Evolutionary conservation across 306 rosid species (phyloP).

Genomic region (Biancaea sappan): DNA sequence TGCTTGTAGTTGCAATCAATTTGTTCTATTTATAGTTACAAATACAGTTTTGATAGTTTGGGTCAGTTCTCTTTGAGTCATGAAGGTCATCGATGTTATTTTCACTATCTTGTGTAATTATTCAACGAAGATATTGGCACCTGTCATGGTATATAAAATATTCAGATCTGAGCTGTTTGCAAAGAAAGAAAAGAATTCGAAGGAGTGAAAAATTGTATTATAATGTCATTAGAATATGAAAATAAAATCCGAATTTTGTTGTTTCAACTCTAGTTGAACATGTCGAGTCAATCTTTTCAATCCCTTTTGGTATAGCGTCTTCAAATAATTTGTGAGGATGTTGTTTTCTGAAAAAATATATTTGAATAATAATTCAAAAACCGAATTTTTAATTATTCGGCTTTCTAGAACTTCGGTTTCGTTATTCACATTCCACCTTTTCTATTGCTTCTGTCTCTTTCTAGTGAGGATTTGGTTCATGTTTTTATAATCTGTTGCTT

Average conservation of each 20-base stretch:
- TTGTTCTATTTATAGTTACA: constrained; percentile 16
- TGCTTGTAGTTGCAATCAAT: neutral
- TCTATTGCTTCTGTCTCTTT: neutral
- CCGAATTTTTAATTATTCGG: neutral
- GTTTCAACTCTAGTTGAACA: too few species aligned
- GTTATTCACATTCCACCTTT: too few species aligned
- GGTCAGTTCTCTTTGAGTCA: neutral
- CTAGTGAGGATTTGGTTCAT: neutral
- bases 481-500: neutral
- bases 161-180: neutral
- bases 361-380: neutral
- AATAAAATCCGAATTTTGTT: too few species aligned
- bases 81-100: neutral
- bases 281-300: neutral
- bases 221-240: neutral
- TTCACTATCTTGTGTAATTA: neutral
- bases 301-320: neutral
- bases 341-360: neutral
- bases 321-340: neutral
- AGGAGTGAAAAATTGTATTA: neutral
- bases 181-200: neutral
- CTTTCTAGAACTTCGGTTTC: neutral
- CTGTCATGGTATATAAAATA: neutral
- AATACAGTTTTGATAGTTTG: neutral
- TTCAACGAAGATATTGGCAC: neutral